Evolutionary conservation across 768 basidiomycete genomes (phyloP).

Genomic region (Tulasnella sp.): DNA sequence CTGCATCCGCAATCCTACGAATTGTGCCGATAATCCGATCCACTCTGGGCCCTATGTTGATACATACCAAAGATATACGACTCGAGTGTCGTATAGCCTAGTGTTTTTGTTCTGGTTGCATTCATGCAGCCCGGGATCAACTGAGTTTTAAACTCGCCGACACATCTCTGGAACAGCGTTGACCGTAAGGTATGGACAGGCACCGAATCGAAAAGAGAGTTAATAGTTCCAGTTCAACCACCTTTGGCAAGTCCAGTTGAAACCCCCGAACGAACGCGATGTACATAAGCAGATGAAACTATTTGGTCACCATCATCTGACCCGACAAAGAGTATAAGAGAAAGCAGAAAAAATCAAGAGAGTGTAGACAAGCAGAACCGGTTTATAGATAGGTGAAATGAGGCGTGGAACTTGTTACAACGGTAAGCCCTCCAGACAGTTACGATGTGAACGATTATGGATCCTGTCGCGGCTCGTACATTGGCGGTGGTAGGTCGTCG

Average conservation of each 20-base stretch:
- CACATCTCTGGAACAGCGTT: not conserved
- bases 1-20: too few relatives aligned
- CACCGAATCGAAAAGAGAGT: not conserved
- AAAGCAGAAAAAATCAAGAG: not conserved
- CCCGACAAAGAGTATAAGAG: not conserved
- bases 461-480: slow-evolving; percentile 7
- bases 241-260: not conserved
- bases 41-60: too few relatives aligned
- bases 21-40: too few relatives aligned
- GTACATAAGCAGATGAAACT: not conserved
- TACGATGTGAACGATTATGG: not conserved
- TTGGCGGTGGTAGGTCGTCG: slow-evolving; percentile 5
- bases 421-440: not conserved
- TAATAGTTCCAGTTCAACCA: not conserved
- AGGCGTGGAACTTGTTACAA: not conserved
- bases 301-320: not conserved
- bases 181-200: not conserved
- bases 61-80: too few relatives aligned
- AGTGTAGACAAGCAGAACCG: not conserved
- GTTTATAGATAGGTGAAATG: not conserved
- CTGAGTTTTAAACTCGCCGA: too few relatives aligned
- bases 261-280: not conserved
- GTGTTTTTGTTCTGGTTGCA: too few relatives aligned
- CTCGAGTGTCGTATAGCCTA: too few relatives aligned
- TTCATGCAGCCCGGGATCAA: too few relatives aligned